A percentile compares a stretch with the other conserved stretches of the same genome.
Evolutionary conservation across 2,329 filamentous ascomycete species (phyloP).

Genomic region (Lachnellula willkommii): DNA sequence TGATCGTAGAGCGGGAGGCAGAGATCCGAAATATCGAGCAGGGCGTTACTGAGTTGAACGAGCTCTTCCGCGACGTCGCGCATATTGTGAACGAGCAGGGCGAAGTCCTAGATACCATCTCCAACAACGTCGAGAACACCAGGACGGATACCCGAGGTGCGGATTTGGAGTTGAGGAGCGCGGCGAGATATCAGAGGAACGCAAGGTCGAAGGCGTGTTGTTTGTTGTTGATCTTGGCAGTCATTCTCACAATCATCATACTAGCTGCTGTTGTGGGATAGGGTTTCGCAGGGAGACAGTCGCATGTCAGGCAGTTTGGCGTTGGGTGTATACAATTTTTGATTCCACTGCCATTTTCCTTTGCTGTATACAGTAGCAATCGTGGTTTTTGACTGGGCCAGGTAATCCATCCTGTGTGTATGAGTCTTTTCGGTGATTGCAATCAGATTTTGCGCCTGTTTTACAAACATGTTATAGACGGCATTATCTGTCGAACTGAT

Average conservation of each 20-base stretch:
- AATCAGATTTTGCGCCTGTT: background rate
- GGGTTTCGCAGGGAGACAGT: background rate
- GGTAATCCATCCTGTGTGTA: background rate
- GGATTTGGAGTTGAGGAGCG: conserved; percentile 77
- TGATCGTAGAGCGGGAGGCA: conserved; percentile 93
- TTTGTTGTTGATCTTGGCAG: conserved; percentile 76
- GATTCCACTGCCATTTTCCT: background rate
- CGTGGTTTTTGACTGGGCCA: background rate
- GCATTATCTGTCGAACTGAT: background rate
- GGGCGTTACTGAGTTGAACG: conserved; percentile 89
- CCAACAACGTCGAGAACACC: conserved; percentile 80
- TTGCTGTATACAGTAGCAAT: background rate
- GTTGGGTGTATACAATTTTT: background rate
- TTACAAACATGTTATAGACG: background rate
- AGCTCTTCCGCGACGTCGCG: conserved; percentile 95
- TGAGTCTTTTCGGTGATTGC: background rate
- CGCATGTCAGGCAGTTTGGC: background rate
- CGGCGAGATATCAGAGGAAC: conserved; percentile 89
- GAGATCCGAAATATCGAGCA: conserved; percentile 98
- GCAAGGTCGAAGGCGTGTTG: conserved; percentile 94
- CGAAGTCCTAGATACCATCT: conserved; percentile 79
- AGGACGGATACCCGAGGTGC: conserved; percentile 78
- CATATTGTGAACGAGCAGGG: conserved; percentile 96
- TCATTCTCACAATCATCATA: conserved; percentile 85
- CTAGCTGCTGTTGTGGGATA: conserved; percentile 77